Base-by-base conservation (phyloP, 208 protist species). In the Acanthamoeba culbertsoni region DNA sequence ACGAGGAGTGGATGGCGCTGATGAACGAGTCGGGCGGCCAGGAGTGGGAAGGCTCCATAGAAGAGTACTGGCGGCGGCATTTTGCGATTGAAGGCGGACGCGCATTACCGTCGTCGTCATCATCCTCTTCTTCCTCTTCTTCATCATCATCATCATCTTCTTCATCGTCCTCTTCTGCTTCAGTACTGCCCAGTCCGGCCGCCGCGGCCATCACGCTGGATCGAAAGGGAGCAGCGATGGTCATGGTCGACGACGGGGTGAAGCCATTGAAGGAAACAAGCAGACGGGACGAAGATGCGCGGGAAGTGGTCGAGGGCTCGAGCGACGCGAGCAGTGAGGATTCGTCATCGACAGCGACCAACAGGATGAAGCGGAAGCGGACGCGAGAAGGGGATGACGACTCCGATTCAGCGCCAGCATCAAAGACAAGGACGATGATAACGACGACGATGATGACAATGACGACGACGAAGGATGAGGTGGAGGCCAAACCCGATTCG, bases 1-100 rank as follows among this genome's bases (percentile, higher is more conserved):
- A 79, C 71, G 71, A 79, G 43, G 71, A 79, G 71, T 79, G 71
- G 71, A 79, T 79, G 71, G 51, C 71, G 35, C 23, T 79, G 71
- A 42, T 79, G 16, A 43, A 28, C 40, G 71, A 79, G 43, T 51
- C n/a, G 40, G 42, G 42, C 35, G 71, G 71, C 14, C 10, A 48
- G 14, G 40, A 79, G 62, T 71, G 62, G 71, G 71, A n/a, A 23
- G 71, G 42, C 43, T 79, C 71, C 23, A 51, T 79, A 35, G 71
- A 79, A 28, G 71, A 79, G 71, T 79, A 51, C 23, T 79, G 71
- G 71, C 71, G 71, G 20, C 71, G 71, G 26, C 71, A 51, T 42
- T 51, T 79, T 12, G 71, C 23, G 40, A 5, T 28, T 42, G 31
- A 45, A 20, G 65, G 43, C 26, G 26, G 71, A n/a, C n/a, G n/a